A percentile compares a stretch with the other conserved stretches of the same genome.
phyloP scores from a whole-genome alignment of 2,329 filamentous ascomycete species.

The Rhynchosporium agropyri region DNA sequence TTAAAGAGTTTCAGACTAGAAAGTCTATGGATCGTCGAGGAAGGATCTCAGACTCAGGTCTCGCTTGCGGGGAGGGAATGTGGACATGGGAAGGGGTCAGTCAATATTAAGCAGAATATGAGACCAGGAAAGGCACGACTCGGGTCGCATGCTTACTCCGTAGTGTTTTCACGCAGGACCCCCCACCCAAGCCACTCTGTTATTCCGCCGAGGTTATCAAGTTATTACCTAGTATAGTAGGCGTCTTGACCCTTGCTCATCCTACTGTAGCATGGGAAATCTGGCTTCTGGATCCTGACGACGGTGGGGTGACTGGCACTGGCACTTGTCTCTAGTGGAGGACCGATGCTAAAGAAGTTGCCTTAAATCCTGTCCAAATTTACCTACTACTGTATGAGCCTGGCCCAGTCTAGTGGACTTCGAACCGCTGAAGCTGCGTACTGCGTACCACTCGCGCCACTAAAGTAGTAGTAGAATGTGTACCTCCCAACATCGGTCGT shows the following conservation, averaged over 20 bases:
- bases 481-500: not conserved
- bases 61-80: conserved; percentile 10
- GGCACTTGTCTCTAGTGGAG: too few relatives aligned
- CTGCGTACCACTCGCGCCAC: too few relatives aligned
- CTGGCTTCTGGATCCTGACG: conserved; percentile 22
- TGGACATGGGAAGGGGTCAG: not conserved
- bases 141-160: conserved; percentile 20
- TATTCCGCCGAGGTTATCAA: too few relatives aligned
- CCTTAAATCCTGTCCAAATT: not conserved
- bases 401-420: not conserved
- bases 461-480: not conserved
- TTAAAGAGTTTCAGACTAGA: conserved; percentile 10
- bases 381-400: not conserved
- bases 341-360: too few relatives aligned
- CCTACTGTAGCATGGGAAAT: conserved; percentile 7
- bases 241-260: too few relatives aligned
- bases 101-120: not conserved
- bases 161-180: conserved; percentile 19
- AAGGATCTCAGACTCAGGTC: conserved; percentile 20
- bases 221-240: too few relatives aligned
- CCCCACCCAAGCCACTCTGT: too few relatives aligned
- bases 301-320: conserved; percentile 15
- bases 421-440: too few relatives aligned
- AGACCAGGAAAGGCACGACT: conserved; percentile 19
- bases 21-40: conserved; percentile 27